Evolutionary conservation across 2,329 filamentous ascomycete genomes (phyloP), one percentile per base, ranked within the genome.

Genomic region (Sordariomycetes sp.): DNA sequence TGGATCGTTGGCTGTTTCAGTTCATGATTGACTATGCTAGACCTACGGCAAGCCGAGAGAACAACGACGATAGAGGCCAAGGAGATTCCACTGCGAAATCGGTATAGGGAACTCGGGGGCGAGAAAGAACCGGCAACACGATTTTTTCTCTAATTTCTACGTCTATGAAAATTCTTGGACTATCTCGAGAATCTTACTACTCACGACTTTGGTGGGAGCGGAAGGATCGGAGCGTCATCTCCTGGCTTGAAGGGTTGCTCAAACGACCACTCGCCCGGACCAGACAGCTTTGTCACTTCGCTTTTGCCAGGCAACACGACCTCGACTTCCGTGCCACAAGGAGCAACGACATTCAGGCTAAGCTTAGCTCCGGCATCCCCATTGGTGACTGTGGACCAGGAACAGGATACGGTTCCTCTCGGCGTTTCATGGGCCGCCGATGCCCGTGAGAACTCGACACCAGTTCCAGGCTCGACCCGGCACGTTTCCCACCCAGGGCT

Each of bases 1-100:
- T 64, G 46, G 60, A 64, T 45, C 42, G 46, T 32, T 65, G 61
- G 61, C 57, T 64, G 54, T 44, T 63, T 23, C 46, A 49, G 8
- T 63, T 63, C 38, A 41, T 57, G 26, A 42, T 45, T 20, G 53
- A 53, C 27, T 57, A 54, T 38, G 46, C 28, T 30, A 4, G 4
- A 17, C 12, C 4, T 11, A 16, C 17, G 11, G 11, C 28, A n/a
- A 17, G 17, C 4, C n/a, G 28, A 4, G 16, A 17, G 16, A 17
- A 30, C n/a, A 3, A 30, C 17, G 27, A 25, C 23, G n/a, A 25
- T 25, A 9, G n/a, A 9, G 9, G 9, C 23, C 23, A 25, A n/a
- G 23, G 23, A 25, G 23, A 25, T 25, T 9, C 9, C 23, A 25
- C 23, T n/a, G 9, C n/a, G 9, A 25, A 25, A 9, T 9, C 9